phyloP scores from a whole-genome alignment of 306 rosid genomes.

The Cicer bijugum region DNA sequence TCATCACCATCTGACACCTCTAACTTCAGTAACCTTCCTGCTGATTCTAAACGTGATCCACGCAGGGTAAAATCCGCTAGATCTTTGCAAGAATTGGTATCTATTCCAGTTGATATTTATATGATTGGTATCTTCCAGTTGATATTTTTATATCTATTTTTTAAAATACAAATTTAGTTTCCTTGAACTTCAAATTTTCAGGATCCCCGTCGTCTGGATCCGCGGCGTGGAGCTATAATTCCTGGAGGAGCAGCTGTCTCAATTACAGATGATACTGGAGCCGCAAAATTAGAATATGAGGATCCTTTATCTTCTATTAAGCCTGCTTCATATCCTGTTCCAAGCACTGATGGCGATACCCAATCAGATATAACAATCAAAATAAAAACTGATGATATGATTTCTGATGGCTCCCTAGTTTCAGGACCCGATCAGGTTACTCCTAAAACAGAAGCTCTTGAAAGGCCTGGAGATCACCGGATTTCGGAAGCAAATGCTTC shows the following conservation, averaged over 20 bases:
- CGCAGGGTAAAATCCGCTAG: conserved; percentile 71
- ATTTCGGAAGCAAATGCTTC: conserved; percentile 49
- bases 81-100: conserved; percentile 28
- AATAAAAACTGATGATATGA: conserved; percentile 58
- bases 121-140: conserved; percentile 27
- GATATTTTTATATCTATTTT: conserved; percentile 7
- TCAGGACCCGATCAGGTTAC: conserved; percentile 50
- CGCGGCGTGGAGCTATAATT: conserved; percentile 65
- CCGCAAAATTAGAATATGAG: conserved; percentile 59
- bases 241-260: conserved; percentile 57
- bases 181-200: conserved; percentile 52
- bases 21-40: conserved; percentile 57
- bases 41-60: conserved; percentile 91
- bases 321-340: conserved; percentile 56
- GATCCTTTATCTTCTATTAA: conserved; percentile 56
- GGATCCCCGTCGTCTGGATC: conserved; percentile 99
- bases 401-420: conserved; percentile 55
- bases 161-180: conserved; percentile 27
- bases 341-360: conserved; percentile 50
- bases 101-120: conserved; percentile 27
- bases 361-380: conserved; percentile 52
- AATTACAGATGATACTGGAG: conserved; percentile 57
- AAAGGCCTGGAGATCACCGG: conserved; percentile 56
- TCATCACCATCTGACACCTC: conserved; percentile 61
- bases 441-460: conserved; percentile 56